Base-by-base conservation (phyloP, 306 rosid genomes). In the Mimosa pudica region DNA sequence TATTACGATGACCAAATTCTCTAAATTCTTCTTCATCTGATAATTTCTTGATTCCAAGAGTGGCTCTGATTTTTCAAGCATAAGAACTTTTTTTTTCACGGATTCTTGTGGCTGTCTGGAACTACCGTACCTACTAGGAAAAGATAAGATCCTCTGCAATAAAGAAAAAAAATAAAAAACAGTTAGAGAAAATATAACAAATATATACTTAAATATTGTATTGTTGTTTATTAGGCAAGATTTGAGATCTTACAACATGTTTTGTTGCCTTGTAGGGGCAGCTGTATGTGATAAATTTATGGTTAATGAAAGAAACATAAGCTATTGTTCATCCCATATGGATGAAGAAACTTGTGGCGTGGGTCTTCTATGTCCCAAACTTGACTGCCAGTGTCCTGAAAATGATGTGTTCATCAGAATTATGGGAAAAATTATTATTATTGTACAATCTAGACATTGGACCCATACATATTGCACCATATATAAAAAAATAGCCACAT, bases 331-430 rank as follows among this genome's bases (percentile, higher is more conserved):
- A 87, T 84, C 78, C 90, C 94, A 84, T 89, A 90, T 77, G 94
- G 88, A 82, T 76, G 85, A 74, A 82, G 91, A 86, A 90, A 75
- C 90, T 75, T 88, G 76, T 90, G 97, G 84, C 90, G 87, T 58
- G 92, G 94, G 51, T 92, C 97, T 82, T 90, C 96, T 66, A 57
- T 71, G n/a, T 90, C 97, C 96, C 94, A 90, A 78, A 89, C 82
- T 32, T 87, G 81, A 84, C 82, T 84, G 70, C 81, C 88, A 71
- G 45, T 69, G 55, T 82, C 90, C 97, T 94, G 97, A 92, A 87
- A 89, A 84, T 76, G 67, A 86, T 70, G 64, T 83, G 58, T 85
- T 82, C 71, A 77, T 81, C 75, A 82, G 76, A 81, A 62, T 55
- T 4, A 8, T 18, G 57, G 32, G 44, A 73, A 75, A 13, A 7